Evolutionary conservation across 148 eudicot species (phyloP).

Genomic region (Chenopodium berlandieri): DNA sequence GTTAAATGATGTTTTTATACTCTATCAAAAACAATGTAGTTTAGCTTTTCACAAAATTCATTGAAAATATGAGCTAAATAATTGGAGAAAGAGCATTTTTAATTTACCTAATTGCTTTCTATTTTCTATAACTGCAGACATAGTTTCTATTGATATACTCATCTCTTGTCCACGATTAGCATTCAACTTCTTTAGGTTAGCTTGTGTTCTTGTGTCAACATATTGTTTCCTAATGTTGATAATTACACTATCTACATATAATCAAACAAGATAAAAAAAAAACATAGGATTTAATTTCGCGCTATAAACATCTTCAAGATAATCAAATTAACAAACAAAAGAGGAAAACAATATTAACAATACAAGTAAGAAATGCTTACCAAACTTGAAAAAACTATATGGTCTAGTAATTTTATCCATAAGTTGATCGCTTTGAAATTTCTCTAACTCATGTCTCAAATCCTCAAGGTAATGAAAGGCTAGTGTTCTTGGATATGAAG

Average conservation of each 20-base stretch:
- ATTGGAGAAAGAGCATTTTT: neutral
- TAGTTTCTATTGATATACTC: slow-evolving; percentile 26
- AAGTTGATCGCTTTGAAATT: slow-evolving; percentile 31
- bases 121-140: slow-evolving; percentile 40
- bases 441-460: slow-evolving; percentile 42
- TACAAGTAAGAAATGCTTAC: slow-evolving; percentile 17
- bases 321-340: no score
- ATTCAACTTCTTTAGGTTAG: slow-evolving; percentile 49
- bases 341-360: no score
- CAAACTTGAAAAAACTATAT: slow-evolving; percentile 41
- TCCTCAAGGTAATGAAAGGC: slow-evolving; percentile 47
- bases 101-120: slow-evolving; percentile 39
- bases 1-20: no score
- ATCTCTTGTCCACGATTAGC: slow-evolving; percentile 29
- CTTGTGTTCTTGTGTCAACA: slow-evolving; percentile 52
- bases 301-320: no score
- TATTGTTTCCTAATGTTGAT: slow-evolving; percentile 40
- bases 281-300: no score
- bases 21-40: neutral
- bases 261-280: no score
- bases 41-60: neutral
- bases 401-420: slow-evolving; percentile 37
- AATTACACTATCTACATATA: slow-evolving; percentile 38
- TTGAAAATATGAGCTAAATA: neutral
- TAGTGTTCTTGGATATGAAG: slow-evolving; percentile 46